Percentiles rank a stretch among this genome's conserved stretches.
phyloP scores from a whole-genome alignment of 306 rosid genomes.

The Prosopis cineraria region DNA sequence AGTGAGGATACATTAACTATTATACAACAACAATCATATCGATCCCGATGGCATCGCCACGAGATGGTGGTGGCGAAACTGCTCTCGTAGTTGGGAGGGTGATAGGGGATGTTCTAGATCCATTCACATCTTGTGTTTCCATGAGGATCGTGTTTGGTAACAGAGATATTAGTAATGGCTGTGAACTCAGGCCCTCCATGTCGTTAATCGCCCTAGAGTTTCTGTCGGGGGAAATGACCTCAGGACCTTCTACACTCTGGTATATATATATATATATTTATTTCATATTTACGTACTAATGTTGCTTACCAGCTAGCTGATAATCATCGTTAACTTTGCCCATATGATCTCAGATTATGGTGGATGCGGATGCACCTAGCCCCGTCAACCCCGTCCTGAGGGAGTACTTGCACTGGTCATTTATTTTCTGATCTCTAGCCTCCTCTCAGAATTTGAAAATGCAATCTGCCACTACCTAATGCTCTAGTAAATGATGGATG shows the following conservation, averaged over 20 bases:
- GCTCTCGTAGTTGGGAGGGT: slow-evolving; percentile 41
- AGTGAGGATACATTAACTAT: slow-evolving; percentile 15
- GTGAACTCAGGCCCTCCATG: slow-evolving; percentile 38
- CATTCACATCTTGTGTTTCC: slow-evolving; percentile 37
- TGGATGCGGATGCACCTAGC: slow-evolving; percentile 58
- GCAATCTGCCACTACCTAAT: too few relatives aligned
- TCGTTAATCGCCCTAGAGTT: slow-evolving; percentile 41
- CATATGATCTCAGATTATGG: slow-evolving; percentile 41
- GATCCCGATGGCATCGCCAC: background rate
- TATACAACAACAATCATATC: background rate
- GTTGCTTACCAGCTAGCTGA: background rate
- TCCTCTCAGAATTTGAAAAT: background rate
- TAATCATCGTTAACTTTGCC: background rate
- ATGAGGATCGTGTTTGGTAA: slow-evolving; percentile 28
- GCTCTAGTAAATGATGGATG: too few relatives aligned
- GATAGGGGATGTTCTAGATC: slow-evolving; percentile 46
- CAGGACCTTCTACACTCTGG: slow-evolving; percentile 52
- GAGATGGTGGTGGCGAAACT: slow-evolving; percentile 4
- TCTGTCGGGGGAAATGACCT: slow-evolving; percentile 47
- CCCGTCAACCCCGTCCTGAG: slow-evolving; percentile 48
- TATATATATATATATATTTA: background rate
- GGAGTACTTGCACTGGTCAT: slow-evolving; percentile 57
- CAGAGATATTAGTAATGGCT: slow-evolving; percentile 39
- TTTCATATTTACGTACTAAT: too few relatives aligned
- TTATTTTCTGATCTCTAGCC: background rate